Evolutionary conservation across 2,329 filamentous ascomycete species (phyloP).

Genomic region (Stromatinia cepivora): DNA sequence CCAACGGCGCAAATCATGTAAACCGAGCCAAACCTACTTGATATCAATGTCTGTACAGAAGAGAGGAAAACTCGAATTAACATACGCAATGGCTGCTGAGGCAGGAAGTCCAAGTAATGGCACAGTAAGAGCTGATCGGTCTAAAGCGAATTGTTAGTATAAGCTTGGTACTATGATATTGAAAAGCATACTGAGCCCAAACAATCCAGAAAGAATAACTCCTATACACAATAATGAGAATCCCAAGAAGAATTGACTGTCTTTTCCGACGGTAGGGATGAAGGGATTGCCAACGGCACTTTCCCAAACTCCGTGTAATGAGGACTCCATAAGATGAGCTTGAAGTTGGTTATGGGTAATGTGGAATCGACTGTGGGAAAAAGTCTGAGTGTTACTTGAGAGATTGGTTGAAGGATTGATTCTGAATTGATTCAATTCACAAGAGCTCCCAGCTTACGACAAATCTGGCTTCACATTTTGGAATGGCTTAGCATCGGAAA

Average conservation of each 20-base stretch:
- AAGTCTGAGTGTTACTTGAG: background rate
- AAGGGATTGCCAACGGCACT: slow-evolving; percentile 86
- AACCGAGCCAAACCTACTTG: slow-evolving; percentile 78
- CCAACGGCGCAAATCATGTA: slow-evolving; percentile 99
- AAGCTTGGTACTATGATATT: background rate
- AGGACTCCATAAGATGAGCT: slow-evolving; percentile 74
- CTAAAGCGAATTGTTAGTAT: slow-evolving; percentile 49
- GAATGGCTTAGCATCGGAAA: slow-evolving; percentile 26
- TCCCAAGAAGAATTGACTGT: slow-evolving; percentile 78
- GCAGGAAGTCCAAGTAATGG: slow-evolving; percentile 80
- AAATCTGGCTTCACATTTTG: slow-evolving; percentile 29
- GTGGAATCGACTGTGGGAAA: background rate
- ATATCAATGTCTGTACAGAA: slow-evolving; percentile 26
- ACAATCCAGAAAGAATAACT: slow-evolving; percentile 72
- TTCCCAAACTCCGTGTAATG: slow-evolving; percentile 89
- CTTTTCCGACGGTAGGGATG: slow-evolving; percentile 75
- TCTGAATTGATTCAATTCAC: background rate
- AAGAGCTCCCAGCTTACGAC: slow-evolving; percentile 26
- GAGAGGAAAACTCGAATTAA: slow-evolving; percentile 28
- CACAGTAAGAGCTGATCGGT: slow-evolving; percentile 77
- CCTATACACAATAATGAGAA: slow-evolving; percentile 73
- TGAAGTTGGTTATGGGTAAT: slow-evolving; percentile 22
- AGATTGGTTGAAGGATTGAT: slow-evolving; percentile 12
- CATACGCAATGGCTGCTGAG: slow-evolving; percentile 86
- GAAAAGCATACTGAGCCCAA: slow-evolving; percentile 73